These are phyloP conservation scores for Euclidium syriacum DNA, from an alignment of 345 rosid genomes.

Conservation along the genomic window DNA sequence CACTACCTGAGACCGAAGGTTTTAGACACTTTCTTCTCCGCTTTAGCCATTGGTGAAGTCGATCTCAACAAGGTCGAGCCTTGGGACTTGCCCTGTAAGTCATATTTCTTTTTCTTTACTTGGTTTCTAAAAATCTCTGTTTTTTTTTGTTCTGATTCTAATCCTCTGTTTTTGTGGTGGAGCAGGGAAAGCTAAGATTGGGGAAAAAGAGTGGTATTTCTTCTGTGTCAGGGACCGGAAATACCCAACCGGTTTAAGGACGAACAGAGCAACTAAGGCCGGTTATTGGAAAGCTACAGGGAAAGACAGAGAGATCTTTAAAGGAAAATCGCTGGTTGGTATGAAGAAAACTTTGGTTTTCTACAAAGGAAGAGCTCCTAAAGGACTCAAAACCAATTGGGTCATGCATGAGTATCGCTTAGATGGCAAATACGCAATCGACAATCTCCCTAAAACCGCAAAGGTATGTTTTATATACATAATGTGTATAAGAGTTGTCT, in stretches of 20 bases:
- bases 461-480: conserved; percentile 23
- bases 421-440: conserved; percentile 48
- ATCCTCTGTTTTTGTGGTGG: not conserved
- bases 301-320: conserved; percentile 42
- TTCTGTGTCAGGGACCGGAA: conserved; percentile 54
- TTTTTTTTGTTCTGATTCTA: not conserved
- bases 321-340: conserved; percentile 36
- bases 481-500: not conserved
- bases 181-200: conserved; percentile 47
- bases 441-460: conserved; percentile 40
- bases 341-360: too few species aligned
- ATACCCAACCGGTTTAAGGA: too few species aligned
- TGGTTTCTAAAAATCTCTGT: not conserved
- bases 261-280: too few species aligned
- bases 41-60: conserved; percentile 54
- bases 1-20: conserved; percentile 49
- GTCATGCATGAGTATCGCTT: conserved; percentile 65
- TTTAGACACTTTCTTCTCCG: conserved; percentile 31
- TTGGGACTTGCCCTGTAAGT: conserved; percentile 67
- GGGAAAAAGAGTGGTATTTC: conserved; percentile 56
- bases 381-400: conserved; percentile 62
- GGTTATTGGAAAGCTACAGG: conserved; percentile 60
- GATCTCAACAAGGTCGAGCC: conserved; percentile 70
- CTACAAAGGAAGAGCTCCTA: too few species aligned
- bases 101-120: not conserved